These are phyloP conservation scores for Neoboletus subvelutipes DNA, from an alignment of 768 basidiomycete species.

Conservation along the genomic window DNA sequence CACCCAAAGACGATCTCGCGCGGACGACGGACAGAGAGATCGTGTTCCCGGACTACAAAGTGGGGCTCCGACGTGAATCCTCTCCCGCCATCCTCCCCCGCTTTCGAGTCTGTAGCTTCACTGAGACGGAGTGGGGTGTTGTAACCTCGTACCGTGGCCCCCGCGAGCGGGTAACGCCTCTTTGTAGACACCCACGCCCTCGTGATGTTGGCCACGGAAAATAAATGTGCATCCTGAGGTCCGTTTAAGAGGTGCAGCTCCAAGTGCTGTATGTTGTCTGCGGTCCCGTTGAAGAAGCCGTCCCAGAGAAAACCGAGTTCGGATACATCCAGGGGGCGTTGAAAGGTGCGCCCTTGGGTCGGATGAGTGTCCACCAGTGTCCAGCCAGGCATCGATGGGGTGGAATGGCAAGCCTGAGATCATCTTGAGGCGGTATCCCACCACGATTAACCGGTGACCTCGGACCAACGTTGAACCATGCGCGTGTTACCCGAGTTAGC, in stretches of 20 bases:
- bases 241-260: constrained; percentile 28
- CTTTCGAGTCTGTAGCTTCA: not conserved
- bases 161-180: constrained; percentile 49
- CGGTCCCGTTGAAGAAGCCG: constrained; percentile 40
- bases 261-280: constrained; percentile 41
- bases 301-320: constrained; percentile 47
- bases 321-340: constrained; percentile 40
- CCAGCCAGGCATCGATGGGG: constrained; percentile 15
- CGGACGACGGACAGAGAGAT: constrained; percentile 31
- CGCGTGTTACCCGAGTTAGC: not conserved
- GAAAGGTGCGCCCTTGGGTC: constrained; percentile 17
- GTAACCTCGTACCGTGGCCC: constrained; percentile 35
- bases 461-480: too few relatives aligned
- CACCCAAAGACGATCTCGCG: constrained; percentile 41
- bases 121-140: not conserved
- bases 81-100: too few relatives aligned
- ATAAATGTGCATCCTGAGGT: constrained; percentile 20
- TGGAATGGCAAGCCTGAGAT: not conserved
- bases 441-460: too few relatives aligned
- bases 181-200: constrained; percentile 50
- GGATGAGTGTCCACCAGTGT: constrained; percentile 7
- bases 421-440: too few relatives aligned
- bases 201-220: constrained; percentile 36
- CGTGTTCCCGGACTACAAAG: constrained; percentile 44
- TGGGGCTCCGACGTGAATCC: constrained; percentile 12